Percentiles rank a stretch among this genome's conserved stretches.
Evolutionary conservation across 2,329 filamentous ascomycete species (phyloP).

Genomic region (Coniochaeta sp.): DNA sequence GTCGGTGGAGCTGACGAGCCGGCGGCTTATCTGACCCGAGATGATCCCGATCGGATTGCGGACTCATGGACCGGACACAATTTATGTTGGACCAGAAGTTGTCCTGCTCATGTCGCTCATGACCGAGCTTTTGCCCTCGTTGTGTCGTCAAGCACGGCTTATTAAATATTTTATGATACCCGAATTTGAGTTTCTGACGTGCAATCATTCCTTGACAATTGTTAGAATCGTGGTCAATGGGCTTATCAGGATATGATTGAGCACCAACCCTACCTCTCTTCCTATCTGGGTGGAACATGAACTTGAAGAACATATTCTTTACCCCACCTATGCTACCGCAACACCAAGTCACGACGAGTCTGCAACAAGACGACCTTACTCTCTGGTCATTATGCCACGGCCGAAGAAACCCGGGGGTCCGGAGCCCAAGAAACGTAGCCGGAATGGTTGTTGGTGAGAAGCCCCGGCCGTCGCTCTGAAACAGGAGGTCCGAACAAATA

Average conservation of each 20-base stretch:
- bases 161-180: neutral
- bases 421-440: constrained; percentile 59
- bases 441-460: constrained; percentile 62
- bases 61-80: neutral
- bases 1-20: neutral
- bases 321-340: constrained; percentile 2
- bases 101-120: neutral
- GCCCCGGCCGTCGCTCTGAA: neutral
- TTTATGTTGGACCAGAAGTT: neutral
- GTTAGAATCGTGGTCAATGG: neutral
- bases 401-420: constrained; percentile 56
- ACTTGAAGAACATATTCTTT: neutral
- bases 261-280: neutral
- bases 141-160: neutral
- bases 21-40: neutral
- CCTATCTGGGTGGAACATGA: neutral
- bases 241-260: neutral
- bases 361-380: neutral
- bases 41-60: neutral
- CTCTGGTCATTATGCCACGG: constrained; percentile 46
- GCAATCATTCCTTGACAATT: neutral
- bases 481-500: neutral
- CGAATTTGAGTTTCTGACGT: neutral
- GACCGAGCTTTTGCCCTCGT: neutral
- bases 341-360: neutral